A percentile compares a stretch with the other conserved stretches of the same genome.
phyloP scores from a whole-genome alignment of 225 moss, liverwort and hornwort genomes.

The Polytrichum formosum region DNA sequence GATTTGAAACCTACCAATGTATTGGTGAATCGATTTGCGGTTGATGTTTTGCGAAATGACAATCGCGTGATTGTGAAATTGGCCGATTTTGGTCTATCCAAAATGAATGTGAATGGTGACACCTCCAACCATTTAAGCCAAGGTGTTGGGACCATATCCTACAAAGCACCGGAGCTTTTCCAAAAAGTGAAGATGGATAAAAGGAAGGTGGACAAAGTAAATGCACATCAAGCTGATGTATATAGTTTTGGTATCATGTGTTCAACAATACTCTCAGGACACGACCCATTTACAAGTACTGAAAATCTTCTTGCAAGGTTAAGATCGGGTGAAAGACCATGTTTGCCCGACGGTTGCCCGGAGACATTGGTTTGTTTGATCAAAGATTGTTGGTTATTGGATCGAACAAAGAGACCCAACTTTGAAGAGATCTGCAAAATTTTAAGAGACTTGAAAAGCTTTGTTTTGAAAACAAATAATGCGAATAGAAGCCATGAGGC shows the following conservation, averaged over 20 bases:
- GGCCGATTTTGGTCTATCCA: slow-evolving; percentile 20
- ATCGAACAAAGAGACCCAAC: background rate
- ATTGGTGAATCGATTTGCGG: slow-evolving; percentile 2
- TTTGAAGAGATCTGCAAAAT: background rate
- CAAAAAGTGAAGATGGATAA: background rate
- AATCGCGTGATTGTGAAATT: slow-evolving; percentile 5
- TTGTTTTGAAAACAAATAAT: background rate
- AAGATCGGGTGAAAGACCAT: background rate
- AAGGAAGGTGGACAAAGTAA: background rate
- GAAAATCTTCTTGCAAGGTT: background rate
- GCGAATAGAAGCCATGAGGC: background rate
- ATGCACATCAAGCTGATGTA: slow-evolving; percentile 1
- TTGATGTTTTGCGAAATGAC: background rate
- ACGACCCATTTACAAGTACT: background rate
- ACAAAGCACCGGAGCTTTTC: slow-evolving; percentile 19
- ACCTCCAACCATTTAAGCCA: background rate
- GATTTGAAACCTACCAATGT: slow-evolving; percentile 24
- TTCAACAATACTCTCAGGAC: background rate
- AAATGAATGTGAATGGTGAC: slow-evolving; percentile 13
- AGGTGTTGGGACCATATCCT: slow-evolving; percentile 15
- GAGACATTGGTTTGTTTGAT: background rate
- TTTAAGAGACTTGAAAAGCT: background rate
- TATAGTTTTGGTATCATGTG: background rate
- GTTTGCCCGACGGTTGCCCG: background rate
- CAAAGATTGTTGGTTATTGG: background rate